phyloP scores from a whole-genome alignment of 2,329 filamentous ascomycete species.

The Aphanocladium album region DNA sequence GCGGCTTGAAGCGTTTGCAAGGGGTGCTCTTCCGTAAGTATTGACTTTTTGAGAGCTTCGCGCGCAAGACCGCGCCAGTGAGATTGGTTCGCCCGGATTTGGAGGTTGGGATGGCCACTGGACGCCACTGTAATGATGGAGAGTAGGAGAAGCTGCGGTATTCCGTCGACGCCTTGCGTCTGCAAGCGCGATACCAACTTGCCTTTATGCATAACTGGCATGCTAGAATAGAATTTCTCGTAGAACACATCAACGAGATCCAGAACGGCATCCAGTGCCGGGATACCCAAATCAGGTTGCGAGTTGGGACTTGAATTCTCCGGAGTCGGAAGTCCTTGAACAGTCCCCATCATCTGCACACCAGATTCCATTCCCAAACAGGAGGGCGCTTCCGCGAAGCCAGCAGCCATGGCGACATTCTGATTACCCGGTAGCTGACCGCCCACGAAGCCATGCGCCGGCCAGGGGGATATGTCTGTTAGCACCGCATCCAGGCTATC shows the following conservation, averaged over 20 bases:
- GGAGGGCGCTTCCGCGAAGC: not conserved
- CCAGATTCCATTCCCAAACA: not conserved
- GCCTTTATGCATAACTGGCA: slow-evolving; percentile 20
- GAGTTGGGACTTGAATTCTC: not conserved
- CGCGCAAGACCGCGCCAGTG: slow-evolving; percentile 20
- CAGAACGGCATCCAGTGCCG: slow-evolving; percentile 12
- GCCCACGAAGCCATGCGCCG: not conserved
- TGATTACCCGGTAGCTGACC: not conserved
- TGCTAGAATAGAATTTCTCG: slow-evolving; percentile 18
- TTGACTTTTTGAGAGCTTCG: slow-evolving; percentile 14
- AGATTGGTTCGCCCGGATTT: slow-evolving; percentile 16
- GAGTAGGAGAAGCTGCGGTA: slow-evolving; percentile 14
- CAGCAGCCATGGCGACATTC: not conserved
- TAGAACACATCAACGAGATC: slow-evolving; percentile 21
- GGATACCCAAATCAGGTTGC: not conserved
- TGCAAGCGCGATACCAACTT: slow-evolving; percentile 5
- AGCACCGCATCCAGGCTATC: not conserved
- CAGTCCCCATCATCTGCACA: not conserved
- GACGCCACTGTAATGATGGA: slow-evolving; percentile 20
- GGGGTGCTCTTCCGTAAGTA: slow-evolving; percentile 15
- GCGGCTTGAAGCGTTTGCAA: slow-evolving; percentile 20
- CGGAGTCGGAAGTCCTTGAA: not conserved
- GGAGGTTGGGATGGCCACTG: slow-evolving; percentile 16
- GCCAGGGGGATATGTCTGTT: not conserved
- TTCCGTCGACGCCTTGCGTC: not conserved